Evolutionary conservation across 2,329 filamentous ascomycete species (phyloP).

Genomic region (Aspergillus sp.): DNA sequence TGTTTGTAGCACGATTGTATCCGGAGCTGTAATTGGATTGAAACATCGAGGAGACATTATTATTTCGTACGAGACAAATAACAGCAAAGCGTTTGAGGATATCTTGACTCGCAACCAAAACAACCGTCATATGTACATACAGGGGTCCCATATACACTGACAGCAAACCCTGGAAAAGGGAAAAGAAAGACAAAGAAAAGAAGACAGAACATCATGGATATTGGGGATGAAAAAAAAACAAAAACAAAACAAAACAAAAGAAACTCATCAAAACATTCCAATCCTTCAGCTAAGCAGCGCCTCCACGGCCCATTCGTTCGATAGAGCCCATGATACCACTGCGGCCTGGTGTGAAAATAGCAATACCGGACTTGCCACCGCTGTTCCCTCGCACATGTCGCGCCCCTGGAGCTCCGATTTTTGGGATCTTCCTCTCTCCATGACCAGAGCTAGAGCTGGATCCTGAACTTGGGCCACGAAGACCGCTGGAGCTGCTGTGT

Average conservation of each 20-base stretch:
- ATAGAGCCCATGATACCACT: constrained; percentile 82
- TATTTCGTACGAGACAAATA: not conserved
- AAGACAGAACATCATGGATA: constrained; percentile 1
- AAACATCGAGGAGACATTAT: not conserved
- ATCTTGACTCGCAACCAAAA: constrained; percentile 1
- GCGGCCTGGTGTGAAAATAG: constrained; percentile 47
- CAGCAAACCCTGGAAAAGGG: not conserved
- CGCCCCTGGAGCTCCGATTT: constrained; percentile 29
- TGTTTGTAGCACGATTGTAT: not conserved
- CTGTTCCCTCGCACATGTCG: constrained; percentile 37
- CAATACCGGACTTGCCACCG: constrained; percentile 38
- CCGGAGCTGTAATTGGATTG: not conserved
- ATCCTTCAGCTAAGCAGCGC: constrained; percentile 1
- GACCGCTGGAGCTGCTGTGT: constrained; percentile 30
- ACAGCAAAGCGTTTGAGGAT: not conserved
- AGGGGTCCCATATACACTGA: not conserved
- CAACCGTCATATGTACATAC: not conserved
- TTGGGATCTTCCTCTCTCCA: constrained; percentile 31
- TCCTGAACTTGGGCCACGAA: constrained; percentile 32
- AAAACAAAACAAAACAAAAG: not conserved
- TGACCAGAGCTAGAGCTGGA: constrained; percentile 16
- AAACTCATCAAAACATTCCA: not conserved
- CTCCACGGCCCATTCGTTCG: constrained; percentile 74
- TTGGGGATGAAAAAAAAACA: not conserved
- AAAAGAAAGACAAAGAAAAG: not conserved